Conservation (phyloP, 352 stramenopile genomes). For the Phytophthora podocarpi region DNA sequence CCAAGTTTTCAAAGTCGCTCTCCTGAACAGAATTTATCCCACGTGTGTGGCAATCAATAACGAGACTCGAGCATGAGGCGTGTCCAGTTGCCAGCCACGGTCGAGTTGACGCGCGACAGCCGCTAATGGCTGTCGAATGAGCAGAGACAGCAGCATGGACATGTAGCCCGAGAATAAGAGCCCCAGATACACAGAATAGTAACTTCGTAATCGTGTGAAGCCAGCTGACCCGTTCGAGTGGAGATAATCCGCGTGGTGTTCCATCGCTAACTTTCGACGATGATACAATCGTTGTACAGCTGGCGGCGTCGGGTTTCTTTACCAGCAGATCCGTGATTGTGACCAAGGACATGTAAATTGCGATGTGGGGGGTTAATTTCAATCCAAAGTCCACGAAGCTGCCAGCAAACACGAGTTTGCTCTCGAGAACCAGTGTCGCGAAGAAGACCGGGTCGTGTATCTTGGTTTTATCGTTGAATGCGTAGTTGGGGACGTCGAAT, state of each 20-base stretch:
- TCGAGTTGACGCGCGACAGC: not conserved
- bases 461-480: too few relatives aligned
- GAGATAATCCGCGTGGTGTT: too few relatives aligned
- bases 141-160: not conserved
- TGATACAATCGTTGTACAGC: too few relatives aligned
- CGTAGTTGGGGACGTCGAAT: too few relatives aligned
- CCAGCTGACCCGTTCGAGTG: too few relatives aligned
- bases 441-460: constrained; percentile 3
- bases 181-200: not conserved
- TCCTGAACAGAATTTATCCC: not conserved
- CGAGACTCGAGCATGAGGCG: constrained; percentile 5
- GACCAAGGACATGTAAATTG: constrained; percentile 5
- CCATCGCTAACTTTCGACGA: too few relatives aligned
- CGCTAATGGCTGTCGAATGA: too few relatives aligned
- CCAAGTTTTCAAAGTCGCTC: not conserved
- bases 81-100: not conserved
- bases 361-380: not conserved
- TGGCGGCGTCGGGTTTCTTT: not conserved
- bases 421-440: constrained; percentile 4
- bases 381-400: not conserved
- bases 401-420: not conserved
- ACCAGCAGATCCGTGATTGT: not conserved
- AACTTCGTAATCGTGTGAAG: not conserved
- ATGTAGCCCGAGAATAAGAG: not conserved
- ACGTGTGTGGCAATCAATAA: constrained; percentile 1